phyloP scores from a whole-genome alignment of 139 green algal species.

The Ettlia oleoabundans region DNA sequence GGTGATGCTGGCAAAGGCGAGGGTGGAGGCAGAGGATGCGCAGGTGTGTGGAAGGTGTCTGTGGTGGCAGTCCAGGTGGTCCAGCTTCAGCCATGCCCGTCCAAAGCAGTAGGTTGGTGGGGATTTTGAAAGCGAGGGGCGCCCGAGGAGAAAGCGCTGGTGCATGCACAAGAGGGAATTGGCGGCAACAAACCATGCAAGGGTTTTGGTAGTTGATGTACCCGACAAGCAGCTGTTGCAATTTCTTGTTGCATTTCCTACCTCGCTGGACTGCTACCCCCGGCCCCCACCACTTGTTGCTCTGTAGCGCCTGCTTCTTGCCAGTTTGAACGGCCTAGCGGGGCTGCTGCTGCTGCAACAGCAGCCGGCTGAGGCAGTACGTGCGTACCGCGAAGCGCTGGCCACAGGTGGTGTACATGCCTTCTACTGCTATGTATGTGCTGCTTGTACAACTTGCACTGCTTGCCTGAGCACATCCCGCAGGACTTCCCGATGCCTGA shows the following conservation, averaged over 20 bases:
- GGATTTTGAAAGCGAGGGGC: too few species aligned
- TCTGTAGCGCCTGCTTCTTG: constrained; percentile 77
- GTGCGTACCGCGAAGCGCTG: constrained; percentile 76
- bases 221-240: too few species aligned
- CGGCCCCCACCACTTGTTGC: not conserved
- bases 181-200: not conserved
- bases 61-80: too few species aligned
- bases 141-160: too few species aligned
- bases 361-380: constrained; percentile 51
- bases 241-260: too few species aligned
- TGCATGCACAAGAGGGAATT: too few species aligned
- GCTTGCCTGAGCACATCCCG: too few species aligned
- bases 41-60: not conserved
- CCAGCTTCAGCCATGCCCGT: too few species aligned
- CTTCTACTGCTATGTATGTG: too few species aligned
- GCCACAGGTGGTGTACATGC: not conserved
- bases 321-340: constrained; percentile 83
- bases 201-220: too few species aligned
- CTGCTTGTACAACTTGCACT: not conserved
- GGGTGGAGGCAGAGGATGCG: constrained; percentile 88
- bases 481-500: not conserved
- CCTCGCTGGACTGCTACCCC: not conserved
- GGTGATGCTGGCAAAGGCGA: constrained; percentile 64
- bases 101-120: too few species aligned
- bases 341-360: constrained; percentile 73